Evolutionary conservation across 306 rosid species (phyloP), one percentile per base, ranked within the genome.

Genomic region (Vicia faba): DNA sequence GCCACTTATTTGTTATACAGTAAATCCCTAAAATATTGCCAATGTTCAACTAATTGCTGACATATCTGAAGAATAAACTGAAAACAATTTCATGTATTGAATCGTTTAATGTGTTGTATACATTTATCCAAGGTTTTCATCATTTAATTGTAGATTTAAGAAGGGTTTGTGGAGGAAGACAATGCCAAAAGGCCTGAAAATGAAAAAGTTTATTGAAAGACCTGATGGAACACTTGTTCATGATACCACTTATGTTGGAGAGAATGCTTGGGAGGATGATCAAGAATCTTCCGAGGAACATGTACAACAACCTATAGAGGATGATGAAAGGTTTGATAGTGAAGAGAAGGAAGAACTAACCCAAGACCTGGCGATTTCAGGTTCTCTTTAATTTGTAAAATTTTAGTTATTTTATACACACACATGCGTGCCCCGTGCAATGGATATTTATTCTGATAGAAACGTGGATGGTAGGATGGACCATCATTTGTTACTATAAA

Each of bases 181-280:
- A 58, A 82, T 77, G 72, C 95, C 99, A 2, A 93, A 85, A 77
- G 99, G 99, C 74, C 75, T 93, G 76, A 93, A 86, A 82, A 73
- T 93, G 83, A 93, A 86, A 80, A 93, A 81, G 77, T 82, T 88
- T 66, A 70, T 88, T 72, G 95, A 90, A 85, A 75, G 88, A 75
- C 89, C 95, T 58, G 90, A 84, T 76, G 97, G 98, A 78, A 83
- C 89, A 16, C 79, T 86, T 73, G 84, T 90, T 64, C 93, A 79
- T 79, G 99, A 93, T 82, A 78, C 80, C 78, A 82, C 95, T 64
- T 93, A 78, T 76, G 84, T 88, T 70, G 97, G 99, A 75, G 99
- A 93, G 86, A 88, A 90, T 85, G 99, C 99, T 72, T 93, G 97
- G 97, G 86, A 82, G 78, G 90, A 86, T 80, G 97, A 86, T 65